Evolutionary conservation across 371 early-diverging fungal genomes (phyloP), one percentile per base, ranked within the genome.

Genomic region (Mortierella sp.): DNA sequence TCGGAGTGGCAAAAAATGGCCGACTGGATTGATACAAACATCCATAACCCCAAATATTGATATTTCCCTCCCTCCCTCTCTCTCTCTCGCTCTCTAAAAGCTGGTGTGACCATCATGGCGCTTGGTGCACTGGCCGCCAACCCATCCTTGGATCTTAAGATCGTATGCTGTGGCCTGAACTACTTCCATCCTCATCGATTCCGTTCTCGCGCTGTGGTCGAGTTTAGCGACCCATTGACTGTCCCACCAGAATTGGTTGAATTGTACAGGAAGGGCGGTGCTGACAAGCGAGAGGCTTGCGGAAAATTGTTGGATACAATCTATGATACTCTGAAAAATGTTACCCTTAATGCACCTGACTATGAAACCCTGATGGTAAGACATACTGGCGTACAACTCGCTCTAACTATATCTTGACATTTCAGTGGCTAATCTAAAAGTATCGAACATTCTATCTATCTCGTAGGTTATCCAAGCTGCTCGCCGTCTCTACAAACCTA

Each of bases 161-260:
- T 99, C 79, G 95, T 99, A 1, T 98, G 98, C 32, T 92, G 94
- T 37, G 95, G 92, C 0, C 84, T 99, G 68, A 95, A 95, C 85
- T 99, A 99, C 84, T 99, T 98, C 85, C 96, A 99, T 84, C 96
- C 98, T 3, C 93, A 97, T 86, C 89, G 92, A 73, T 98, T 98
- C 87, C 92, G 99, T 49, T 97, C 97, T 10, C 90, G 97, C 65
- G 98, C 98, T 8, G 98, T 98, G 5, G 93, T 98, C 39, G 97
- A 98, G 67, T 99, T 94, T 88, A 98, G 98, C 24, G 90, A 93
- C 37, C 97, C 97, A 0, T 90, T 99, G 45, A 86, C 90, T 1
- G 88, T 99, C 12, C 84, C 92, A 6, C 81, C 74, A 11, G 92
- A 93, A 64, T 85, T 94, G 35, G 96, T 98, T 0, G 94, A 92